phyloP scores from a whole-genome alignment of 2,329 filamentous ascomycete species.

The Curvularia sp. region DNA sequence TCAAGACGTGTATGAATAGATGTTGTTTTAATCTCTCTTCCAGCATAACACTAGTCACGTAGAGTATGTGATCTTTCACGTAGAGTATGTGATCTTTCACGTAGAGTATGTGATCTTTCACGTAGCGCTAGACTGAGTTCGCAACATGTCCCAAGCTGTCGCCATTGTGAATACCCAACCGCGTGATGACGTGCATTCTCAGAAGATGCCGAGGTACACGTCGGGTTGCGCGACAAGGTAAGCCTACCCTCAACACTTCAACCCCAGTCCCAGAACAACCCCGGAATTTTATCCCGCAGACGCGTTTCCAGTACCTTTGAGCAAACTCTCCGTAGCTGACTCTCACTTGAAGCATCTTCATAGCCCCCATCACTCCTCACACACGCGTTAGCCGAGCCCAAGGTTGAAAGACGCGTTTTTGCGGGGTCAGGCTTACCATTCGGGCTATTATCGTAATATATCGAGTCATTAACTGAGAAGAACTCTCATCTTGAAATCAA shows the following conservation, averaged over 20 bases:
- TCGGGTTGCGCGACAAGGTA: not conserved
- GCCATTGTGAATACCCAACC: not conserved
- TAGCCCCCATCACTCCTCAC: not conserved
- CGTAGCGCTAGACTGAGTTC: not conserved
- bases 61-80: too few species aligned
- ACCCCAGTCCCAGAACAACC: not conserved
- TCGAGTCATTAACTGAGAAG: not conserved
- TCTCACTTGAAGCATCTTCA: not conserved
- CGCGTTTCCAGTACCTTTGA: not conserved
- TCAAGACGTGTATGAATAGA: slow-evolving; percentile 4
- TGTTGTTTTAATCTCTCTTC: not conserved
- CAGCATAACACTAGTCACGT: not conserved
- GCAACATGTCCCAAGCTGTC: not conserved
- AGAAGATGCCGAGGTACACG: slow-evolving; percentile 22
- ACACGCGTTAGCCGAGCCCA: not conserved
- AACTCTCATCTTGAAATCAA: not conserved
- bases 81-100: too few species aligned
- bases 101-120: not conserved
- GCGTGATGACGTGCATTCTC: slow-evolving; percentile 14
- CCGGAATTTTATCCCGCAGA: not conserved
- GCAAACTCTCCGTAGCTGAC: not conserved
- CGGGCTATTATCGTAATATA: not conserved
- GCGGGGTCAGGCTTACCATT: not conserved
- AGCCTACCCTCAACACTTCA: not conserved
- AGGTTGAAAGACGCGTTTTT: not conserved